phyloP scores from a whole-genome alignment of 352 stramenopile species.

The Globisporangium ultimum region DNA sequence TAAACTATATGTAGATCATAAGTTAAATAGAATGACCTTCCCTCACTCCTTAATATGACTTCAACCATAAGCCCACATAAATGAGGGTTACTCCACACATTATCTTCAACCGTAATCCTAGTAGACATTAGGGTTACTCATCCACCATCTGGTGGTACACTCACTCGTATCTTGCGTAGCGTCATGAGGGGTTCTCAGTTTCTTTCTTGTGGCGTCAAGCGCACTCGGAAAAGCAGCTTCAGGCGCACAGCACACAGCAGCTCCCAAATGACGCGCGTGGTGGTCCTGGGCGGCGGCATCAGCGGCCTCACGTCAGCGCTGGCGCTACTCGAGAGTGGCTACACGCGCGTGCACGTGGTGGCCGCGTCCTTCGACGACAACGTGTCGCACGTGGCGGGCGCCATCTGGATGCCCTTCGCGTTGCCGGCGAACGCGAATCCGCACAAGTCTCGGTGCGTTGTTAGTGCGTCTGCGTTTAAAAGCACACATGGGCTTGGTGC shows the following conservation, averaged over 20 bases:
- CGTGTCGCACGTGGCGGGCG: conserved; percentile 66
- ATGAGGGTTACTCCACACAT: no score
- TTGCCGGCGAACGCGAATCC: conserved; percentile 32
- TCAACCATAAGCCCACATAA: no score
- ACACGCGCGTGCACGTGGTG: conserved; percentile 39
- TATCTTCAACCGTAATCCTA: no score
- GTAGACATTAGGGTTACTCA: no score
- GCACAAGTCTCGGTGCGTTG: conserved; percentile 31
- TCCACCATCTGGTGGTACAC: no score
- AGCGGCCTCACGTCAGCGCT: conserved; percentile 66
- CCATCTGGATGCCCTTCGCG: conserved; percentile 73
- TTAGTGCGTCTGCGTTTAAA: not conserved
- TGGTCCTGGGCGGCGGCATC: conserved; percentile 66
- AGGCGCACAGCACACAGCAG: not conserved
- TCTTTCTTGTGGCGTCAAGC: not conserved
- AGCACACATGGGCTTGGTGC: not conserved
- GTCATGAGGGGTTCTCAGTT: no score
- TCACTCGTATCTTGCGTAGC: no score
- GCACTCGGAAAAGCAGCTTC: no score
- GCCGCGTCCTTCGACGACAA: conserved; percentile 50
- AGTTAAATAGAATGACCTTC: no score
- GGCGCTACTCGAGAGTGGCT: conserved; percentile 54
- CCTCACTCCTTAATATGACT: no score
- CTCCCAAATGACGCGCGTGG: conserved; percentile 16
- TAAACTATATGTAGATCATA: no score